Percentiles rank a stretch among this genome's conserved stretches.
Conservation (phyloP, 768 basidiomycete species). For the Collybia mongolica region DNA sequence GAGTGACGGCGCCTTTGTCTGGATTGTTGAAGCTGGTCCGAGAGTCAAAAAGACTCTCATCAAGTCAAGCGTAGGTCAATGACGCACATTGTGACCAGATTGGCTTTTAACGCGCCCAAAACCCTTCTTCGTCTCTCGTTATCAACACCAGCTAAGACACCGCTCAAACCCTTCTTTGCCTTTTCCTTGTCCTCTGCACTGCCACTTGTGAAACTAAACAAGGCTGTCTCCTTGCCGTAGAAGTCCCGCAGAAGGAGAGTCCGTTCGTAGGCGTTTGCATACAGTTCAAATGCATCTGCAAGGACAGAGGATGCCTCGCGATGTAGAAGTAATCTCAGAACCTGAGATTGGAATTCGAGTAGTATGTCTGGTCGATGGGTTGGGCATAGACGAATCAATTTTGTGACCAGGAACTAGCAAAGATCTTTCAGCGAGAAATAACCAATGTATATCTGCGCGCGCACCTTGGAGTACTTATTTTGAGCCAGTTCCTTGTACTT, state of each 20-base stretch:
- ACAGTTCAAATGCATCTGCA: constrained; percentile 87
- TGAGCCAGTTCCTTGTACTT: constrained; percentile 75
- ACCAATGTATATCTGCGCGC: constrained; percentile 8
- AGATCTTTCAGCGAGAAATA: not conserved
- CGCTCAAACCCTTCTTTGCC: constrained; percentile 65
- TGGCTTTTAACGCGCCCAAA: constrained; percentile 68
- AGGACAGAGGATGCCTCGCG: constrained; percentile 81
- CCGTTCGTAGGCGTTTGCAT: constrained; percentile 83
- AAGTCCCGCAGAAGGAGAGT: constrained; percentile 81
- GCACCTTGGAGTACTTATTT: constrained; percentile 88
- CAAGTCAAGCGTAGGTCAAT: not conserved
- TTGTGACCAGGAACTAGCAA: constrained; percentile 72
- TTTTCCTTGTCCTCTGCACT: constrained; percentile 63
- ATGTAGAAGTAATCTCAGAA: constrained; percentile 79
- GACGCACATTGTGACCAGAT: constrained; percentile 70
- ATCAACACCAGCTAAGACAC: constrained; percentile 64
- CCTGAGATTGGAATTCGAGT: constrained; percentile 71
- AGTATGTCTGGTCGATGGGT: constrained; percentile 74
- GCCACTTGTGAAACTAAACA: constrained; percentile 61
- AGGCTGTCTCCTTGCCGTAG: constrained; percentile 82
- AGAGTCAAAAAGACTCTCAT: constrained; percentile 1
- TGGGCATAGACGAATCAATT: constrained; percentile 76
- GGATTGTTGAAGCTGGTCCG: constrained; percentile 79
- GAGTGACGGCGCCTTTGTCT: constrained; percentile 85
- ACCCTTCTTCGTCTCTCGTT: constrained; percentile 66